These are phyloP conservation scores for Eucalyptus sp. DNA, from an alignment of 345 rosid species.

Conservation along the genomic window DNA sequence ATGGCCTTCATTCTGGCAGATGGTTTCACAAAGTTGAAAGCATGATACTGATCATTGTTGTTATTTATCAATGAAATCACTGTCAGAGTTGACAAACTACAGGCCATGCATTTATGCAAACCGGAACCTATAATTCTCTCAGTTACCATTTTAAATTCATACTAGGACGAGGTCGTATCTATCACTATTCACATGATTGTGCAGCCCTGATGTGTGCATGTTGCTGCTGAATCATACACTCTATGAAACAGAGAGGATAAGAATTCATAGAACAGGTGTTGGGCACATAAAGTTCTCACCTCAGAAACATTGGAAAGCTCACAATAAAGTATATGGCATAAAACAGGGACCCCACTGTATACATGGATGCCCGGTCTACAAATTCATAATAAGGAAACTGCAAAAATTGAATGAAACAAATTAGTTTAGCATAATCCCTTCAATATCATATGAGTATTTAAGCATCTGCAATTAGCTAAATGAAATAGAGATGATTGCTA, in stretches of 20 bases:
- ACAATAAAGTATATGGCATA: conserved; percentile 94
- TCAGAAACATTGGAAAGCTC: conserved; percentile 98
- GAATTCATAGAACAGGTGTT: not conserved
- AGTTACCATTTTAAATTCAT: not conserved
- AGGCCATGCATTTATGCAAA: not conserved
- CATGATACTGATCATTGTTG: not conserved
- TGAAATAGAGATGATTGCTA: not conserved
- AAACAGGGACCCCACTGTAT: conserved; percentile 88
- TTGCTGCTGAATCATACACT: not conserved
- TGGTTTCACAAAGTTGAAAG: not conserved
- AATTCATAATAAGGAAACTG: conserved; percentile 97
- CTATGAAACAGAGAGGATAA: not conserved
- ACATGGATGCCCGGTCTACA: conserved; percentile 93
- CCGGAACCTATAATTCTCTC: not conserved
- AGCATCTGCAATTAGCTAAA: not conserved
- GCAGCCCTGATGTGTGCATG: not conserved
- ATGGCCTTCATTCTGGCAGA: not conserved
- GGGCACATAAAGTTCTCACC: conserved; percentile 33
- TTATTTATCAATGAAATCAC: not conserved
- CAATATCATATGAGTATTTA: not conserved
- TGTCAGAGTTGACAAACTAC: not conserved
- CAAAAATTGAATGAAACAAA: conserved; percentile 1
- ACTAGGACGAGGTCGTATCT: not conserved
- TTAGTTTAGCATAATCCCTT: not conserved
- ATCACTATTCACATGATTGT: not conserved